These are phyloP conservation scores for Globisporangium lucens DNA, from an alignment of 352 stramenopile genomes.

Conservation along the genomic window DNA sequence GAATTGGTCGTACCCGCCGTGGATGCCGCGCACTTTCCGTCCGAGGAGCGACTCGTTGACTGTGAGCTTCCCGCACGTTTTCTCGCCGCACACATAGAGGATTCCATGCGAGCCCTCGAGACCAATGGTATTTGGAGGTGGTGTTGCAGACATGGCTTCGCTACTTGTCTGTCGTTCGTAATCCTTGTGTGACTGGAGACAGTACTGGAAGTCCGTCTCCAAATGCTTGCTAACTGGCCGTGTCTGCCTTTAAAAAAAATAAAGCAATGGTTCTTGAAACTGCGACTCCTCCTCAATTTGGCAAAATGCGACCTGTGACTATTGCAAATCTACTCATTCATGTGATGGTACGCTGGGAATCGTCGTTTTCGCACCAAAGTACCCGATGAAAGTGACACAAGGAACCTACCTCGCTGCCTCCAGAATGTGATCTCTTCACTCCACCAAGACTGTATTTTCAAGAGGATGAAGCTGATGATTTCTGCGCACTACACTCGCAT, in stretches of 20 bases:
- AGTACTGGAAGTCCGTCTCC: not conserved
- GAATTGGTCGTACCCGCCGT: conserved; percentile 43
- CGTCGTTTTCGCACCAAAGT: not conserved
- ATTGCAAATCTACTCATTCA: not conserved
- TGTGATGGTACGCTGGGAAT: not conserved
- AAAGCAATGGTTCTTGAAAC: not conserved
- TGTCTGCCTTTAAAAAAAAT: not conserved
- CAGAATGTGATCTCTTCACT: not conserved
- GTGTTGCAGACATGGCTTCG: not conserved
- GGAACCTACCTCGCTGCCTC: no score
- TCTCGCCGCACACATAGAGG: conserved; percentile 44
- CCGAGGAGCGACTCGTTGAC: conserved; percentile 34
- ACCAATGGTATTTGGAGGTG: not conserved
- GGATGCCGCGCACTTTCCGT: conserved; percentile 50
- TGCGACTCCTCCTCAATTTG: not conserved
- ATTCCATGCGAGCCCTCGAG: conserved; percentile 44
- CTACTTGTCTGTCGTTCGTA: not conserved
- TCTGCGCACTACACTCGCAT: not conserved
- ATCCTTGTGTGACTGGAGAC: not conserved
- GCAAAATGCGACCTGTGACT: not conserved
- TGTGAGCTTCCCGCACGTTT: conserved; percentile 26
- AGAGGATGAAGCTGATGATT: not conserved
- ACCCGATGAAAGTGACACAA: not conserved
- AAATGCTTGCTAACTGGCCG: not conserved
- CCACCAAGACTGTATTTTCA: not conserved